These are phyloP conservation scores for Coemansia sp. DNA, from an alignment of 192 early-diverging fungal species.

Conservation along the genomic window DNA sequence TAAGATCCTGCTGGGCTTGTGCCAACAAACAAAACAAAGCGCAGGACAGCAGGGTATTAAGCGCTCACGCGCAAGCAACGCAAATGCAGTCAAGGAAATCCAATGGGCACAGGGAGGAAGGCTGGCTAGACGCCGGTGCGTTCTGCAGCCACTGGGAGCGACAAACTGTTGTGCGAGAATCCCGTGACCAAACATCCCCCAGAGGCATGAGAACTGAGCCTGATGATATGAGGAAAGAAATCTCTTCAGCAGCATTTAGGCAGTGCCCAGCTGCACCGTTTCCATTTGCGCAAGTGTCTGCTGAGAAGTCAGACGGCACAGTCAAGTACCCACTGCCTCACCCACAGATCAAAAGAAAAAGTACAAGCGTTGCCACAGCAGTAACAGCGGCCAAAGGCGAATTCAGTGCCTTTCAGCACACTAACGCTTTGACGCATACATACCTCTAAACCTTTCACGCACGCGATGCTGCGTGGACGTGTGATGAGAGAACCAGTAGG, in stretches of 20 bases:
- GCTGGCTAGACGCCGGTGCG: slow-evolving; percentile 1
- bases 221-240: background rate
- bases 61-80: background rate
- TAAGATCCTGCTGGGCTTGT: background rate
- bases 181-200: slow-evolving; percentile 4
- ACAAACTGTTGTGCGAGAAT: background rate
- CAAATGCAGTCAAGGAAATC: background rate
- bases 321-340: background rate
- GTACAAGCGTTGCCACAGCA: slow-evolving; percentile 11
- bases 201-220: slow-evolving; percentile 3
- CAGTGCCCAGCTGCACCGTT: background rate
- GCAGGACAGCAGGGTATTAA: background rate
- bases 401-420: background rate
- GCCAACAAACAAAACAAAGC: background rate
- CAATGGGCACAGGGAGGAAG: background rate
- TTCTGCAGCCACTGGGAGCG: slow-evolving; percentile 5
- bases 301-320: background rate
- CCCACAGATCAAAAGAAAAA: background rate
- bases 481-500: slow-evolving; percentile 9
- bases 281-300: background rate
- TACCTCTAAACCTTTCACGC: slow-evolving; percentile 20
- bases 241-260: too few species aligned
- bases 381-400: slow-evolving; percentile 8
- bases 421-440: background rate
- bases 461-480: slow-evolving; percentile 14